Base-by-base conservation (phyloP, 1,284 basidiomycete species). In the Wallemia hederae region DNA sequence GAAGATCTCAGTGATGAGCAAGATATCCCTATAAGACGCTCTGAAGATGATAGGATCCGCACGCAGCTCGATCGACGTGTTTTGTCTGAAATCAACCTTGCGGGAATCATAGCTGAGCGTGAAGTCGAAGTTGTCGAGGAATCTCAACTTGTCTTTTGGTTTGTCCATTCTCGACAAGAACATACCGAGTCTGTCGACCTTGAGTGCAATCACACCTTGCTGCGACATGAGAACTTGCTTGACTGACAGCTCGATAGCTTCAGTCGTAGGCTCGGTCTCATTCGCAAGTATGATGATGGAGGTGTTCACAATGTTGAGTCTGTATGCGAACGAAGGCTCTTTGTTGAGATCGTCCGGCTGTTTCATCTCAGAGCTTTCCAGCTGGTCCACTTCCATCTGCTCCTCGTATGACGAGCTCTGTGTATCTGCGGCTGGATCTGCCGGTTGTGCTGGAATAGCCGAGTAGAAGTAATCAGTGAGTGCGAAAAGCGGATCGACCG, bases 121-220 rank as follows among this genome's bases (percentile, higher is more conserved):
- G 59, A 96, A 67, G 69, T 94, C 87, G 59, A 97, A 76, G 64
- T 97, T 86, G 70, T 98, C 94, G 65, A 99, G 74, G 72, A 99
- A 89, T 39, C 88, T 80, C 56, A 92, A 83, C 55, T 79, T 81
- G 64, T 98, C 92, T 1, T 80, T 75, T 49, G 79, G 76, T 63
- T 78, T 78, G 65, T 86, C 86, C 90, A 99, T 98, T 26, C 77
- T 77, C 63, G 83, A 81, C 55, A 98, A 76, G 19, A 90, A 96
- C 90, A 99, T 96, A 55, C 92, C 94, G 11, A 97, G 76, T 60
- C 78, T 78, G 62, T 78, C 80, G 39, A 98, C 74, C 61, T 80
- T 87, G 63, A 98, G 72, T 0, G 89, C 86, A 64, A 91, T 68
- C 31, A 92, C 80, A 22, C 82, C 82, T 82, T 89, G 92, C 69